phyloP scores from a whole-genome alignment of 1,284 basidiomycete genomes.

The Caloboletus firmus region DNA sequence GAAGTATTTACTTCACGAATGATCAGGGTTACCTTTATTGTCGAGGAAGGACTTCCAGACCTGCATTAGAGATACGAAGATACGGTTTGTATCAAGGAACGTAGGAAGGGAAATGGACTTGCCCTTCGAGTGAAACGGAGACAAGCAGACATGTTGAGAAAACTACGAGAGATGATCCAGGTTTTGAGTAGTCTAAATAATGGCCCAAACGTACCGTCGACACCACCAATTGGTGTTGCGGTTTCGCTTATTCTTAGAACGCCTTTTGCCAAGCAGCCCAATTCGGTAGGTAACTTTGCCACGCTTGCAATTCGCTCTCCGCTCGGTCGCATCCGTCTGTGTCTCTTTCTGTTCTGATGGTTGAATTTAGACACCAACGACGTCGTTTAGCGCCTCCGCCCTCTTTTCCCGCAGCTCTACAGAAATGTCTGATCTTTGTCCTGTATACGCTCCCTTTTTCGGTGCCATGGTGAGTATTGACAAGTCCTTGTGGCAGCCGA shows the following conservation, averaged over 20 bases:
- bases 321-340: constrained; percentile 23
- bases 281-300: constrained; percentile 6
- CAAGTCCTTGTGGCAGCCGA: neutral
- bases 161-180: neutral
- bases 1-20: neutral
- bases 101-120: constrained; percentile 17
- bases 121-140: constrained; percentile 65
- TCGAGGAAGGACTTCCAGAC: constrained; percentile 81
- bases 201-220: neutral
- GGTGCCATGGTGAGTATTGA: constrained; percentile 80
- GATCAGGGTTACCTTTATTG: constrained; percentile 54
- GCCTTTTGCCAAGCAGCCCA: constrained; percentile 29
- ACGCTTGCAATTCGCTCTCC: constrained; percentile 18
- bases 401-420: constrained; percentile 4
- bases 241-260: no score
- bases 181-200: neutral
- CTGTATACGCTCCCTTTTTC: constrained; percentile 96
- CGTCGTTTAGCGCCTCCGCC: neutral
- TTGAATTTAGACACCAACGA: constrained; percentile 9
- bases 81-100: neutral
- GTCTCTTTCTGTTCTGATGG: constrained; percentile 1
- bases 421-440: constrained; percentile 83
- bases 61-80: constrained; percentile 36
- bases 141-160: constrained; percentile 54
- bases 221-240: neutral